phyloP scores from a whole-genome alignment of 495 filamentous ascomycete species.

The Hyaloscypha hepaticicola region DNA sequence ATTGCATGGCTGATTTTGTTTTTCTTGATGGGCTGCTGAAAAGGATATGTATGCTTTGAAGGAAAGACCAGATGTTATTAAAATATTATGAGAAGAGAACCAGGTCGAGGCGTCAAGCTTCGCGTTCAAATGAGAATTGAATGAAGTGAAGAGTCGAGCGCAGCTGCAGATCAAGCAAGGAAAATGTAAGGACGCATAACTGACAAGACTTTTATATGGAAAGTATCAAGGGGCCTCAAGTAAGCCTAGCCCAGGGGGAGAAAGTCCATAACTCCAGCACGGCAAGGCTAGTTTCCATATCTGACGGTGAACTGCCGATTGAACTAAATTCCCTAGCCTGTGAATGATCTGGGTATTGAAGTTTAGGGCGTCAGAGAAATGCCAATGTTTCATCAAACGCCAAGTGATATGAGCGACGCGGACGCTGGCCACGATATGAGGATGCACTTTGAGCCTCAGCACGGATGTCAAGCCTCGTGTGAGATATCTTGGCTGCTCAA shows the following conservation, averaged over 20 bases:
- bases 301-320: neutral
- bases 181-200: slow-evolving; percentile 7
- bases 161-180: slow-evolving; percentile 25
- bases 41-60: neutral
- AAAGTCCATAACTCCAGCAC: slow-evolving; percentile 8
- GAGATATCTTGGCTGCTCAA: slow-evolving; percentile 23
- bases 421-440: neutral
- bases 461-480: slow-evolving; percentile 14
- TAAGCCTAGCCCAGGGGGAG: neutral
- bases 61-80: slow-evolving; percentile 24
- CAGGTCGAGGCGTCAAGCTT: slow-evolving; percentile 33
- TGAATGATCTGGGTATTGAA: neutral
- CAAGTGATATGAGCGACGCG: slow-evolving; percentile 23
- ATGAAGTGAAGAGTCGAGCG: slow-evolving; percentile 24
- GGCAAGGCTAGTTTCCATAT: slow-evolving; percentile 19
- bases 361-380: slow-evolving; percentile 15
- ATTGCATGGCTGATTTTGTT: slow-evolving; percentile 48
- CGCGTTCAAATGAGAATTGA: slow-evolving; percentile 40
- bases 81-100: slow-evolving; percentile 32
- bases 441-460: slow-evolving; percentile 23
- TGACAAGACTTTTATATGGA: slow-evolving; percentile 18
- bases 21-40: slow-evolving; percentile 10
- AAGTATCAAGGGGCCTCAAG: slow-evolving; percentile 27
- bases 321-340: neutral
- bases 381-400: slow-evolving; percentile 30